A percentile compares a stretch with the other conserved stretches of the same genome.
Evolutionary conservation across 2,329 filamentous ascomycete species (phyloP).

Genomic region (Dryadomyces quercivorus): DNA sequence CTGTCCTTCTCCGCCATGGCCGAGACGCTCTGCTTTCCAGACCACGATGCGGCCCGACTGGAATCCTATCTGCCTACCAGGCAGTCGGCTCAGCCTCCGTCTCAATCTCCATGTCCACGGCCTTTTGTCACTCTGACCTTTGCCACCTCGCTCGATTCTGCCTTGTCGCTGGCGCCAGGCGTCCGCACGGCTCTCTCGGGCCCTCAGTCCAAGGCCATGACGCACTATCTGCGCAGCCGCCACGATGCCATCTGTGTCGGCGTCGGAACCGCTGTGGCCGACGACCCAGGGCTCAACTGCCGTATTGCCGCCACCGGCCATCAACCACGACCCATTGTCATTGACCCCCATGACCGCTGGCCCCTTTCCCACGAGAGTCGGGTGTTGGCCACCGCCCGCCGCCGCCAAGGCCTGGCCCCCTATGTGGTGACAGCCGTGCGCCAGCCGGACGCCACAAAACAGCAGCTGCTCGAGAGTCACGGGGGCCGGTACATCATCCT

Average conservation of each 20-base stretch:
- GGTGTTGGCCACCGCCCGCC: slow-evolving; percentile 51
- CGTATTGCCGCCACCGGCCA: slow-evolving; percentile 37
- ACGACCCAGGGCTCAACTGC: slow-evolving; percentile 79
- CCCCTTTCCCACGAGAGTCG: slow-evolving; percentile 45
- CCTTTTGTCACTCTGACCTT: slow-evolving; percentile 72
- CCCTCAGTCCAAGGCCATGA: slow-evolving; percentile 77
- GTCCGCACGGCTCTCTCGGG: slow-evolving; percentile 77
- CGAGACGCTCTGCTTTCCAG: slow-evolving; percentile 13
- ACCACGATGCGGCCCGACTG: slow-evolving; percentile 13
- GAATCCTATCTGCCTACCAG: slow-evolving; percentile 13
- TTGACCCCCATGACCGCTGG: slow-evolving; percentile 75
- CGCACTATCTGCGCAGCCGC: slow-evolving; percentile 71
- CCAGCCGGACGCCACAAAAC: slow-evolving; percentile 31
- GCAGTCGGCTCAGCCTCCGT: not conserved
- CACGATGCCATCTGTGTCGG: slow-evolving; percentile 82
- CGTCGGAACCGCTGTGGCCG: slow-evolving; percentile 69
- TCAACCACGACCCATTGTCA: slow-evolving; percentile 70
- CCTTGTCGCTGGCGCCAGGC: slow-evolving; percentile 64
- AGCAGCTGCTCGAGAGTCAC: slow-evolving; percentile 28
- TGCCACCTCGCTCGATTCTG: slow-evolving; percentile 78
- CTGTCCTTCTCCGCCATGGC: slow-evolving; percentile 6
- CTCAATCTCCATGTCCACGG: too few relatives aligned
- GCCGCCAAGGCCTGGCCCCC: slow-evolving; percentile 58
- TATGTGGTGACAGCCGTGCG: slow-evolving; percentile 50
- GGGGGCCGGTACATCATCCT: slow-evolving; percentile 42